Conservation (phyloP, 1,284 basidiomycete species). For the Papiliotrema terrestris region DNA sequence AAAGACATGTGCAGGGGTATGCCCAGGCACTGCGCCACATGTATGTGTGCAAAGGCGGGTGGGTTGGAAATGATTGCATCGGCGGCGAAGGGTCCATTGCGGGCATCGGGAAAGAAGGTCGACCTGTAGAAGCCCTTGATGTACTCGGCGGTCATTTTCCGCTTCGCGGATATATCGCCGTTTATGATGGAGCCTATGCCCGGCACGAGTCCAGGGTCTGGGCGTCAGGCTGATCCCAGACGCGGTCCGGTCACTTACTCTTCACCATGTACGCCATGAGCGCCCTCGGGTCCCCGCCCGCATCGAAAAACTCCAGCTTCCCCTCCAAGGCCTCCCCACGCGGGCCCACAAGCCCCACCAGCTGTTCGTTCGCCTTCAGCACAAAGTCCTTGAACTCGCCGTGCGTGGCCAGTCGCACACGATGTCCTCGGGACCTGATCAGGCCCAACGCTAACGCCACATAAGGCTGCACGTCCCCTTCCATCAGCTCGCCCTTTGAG, state of each 20-base stretch:
- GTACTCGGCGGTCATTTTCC: conserved; percentile 48
- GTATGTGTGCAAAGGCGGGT: conserved; percentile 61
- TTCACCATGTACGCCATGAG: conserved; percentile 43
- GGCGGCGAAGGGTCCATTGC: conserved; percentile 54
- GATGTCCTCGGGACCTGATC: conserved; percentile 55
- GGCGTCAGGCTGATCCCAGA: background rate
- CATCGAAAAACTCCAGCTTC: conserved; percentile 33
- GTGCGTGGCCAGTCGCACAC: conserved; percentile 63
- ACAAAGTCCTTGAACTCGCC: conserved; percentile 59
- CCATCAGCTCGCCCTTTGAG: background rate
- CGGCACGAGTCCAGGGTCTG: conserved; percentile 38
- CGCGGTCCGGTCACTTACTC: conserved; percentile 33
- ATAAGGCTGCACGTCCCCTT: conserved; percentile 67
- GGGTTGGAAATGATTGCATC: conserved; percentile 66
- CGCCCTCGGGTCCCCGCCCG: conserved; percentile 36
- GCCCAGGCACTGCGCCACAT: conserved; percentile 61
- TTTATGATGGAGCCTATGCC: conserved; percentile 26
- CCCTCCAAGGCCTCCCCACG: conserved; percentile 42
- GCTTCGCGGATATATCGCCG: conserved; percentile 26
- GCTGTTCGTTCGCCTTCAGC: conserved; percentile 51
- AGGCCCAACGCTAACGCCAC: conserved; percentile 60
- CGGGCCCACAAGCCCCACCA: conserved; percentile 53
- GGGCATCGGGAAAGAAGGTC: conserved; percentile 53
- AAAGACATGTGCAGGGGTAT: conserved; percentile 59
- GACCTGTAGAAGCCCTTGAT: conserved; percentile 59